Evolutionary conservation across 768 basidiomycete species (phyloP).

Genomic region (Trametes elegans): DNA sequence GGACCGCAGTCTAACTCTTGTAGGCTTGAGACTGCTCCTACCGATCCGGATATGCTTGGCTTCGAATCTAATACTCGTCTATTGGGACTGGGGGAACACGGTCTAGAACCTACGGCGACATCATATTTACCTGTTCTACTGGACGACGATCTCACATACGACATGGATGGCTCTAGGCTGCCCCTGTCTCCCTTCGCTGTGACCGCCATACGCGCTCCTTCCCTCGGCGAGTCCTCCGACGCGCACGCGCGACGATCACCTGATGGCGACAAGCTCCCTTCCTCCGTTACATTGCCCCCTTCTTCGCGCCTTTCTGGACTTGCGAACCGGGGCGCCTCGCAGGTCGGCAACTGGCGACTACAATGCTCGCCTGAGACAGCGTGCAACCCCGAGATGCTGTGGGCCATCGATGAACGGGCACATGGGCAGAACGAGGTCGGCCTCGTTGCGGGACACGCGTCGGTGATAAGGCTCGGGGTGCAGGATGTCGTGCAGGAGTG

Average conservation of each 20-base stretch:
- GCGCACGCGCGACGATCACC: neutral
- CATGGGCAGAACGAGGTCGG: conserved; percentile 16
- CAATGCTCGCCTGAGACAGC: neutral
- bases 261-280: conserved; percentile 1
- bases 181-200: neutral
- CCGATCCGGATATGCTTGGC: neutral
- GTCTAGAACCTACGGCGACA: neutral
- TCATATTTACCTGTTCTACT: conserved; percentile 1
- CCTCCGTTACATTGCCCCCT: neutral
- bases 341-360: neutral
- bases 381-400: neutral
- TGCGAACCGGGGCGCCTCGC: neutral
- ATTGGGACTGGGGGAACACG: neutral
- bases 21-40: neutral
- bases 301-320: neutral
- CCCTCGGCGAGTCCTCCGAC: neutral
- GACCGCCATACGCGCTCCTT: neutral
- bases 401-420: conserved; percentile 13
- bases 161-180: conserved; percentile 1
- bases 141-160: conserved; percentile 11
- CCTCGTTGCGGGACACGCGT: conserved; percentile 17
- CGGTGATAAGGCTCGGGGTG: conserved; percentile 7
- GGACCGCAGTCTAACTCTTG: neutral
- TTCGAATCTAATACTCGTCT: neutral
- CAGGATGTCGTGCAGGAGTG: neutral